phyloP scores from a whole-genome alignment of 1,139 yeast species.

The Hemisphaericaspora xylofermentans region DNA sequence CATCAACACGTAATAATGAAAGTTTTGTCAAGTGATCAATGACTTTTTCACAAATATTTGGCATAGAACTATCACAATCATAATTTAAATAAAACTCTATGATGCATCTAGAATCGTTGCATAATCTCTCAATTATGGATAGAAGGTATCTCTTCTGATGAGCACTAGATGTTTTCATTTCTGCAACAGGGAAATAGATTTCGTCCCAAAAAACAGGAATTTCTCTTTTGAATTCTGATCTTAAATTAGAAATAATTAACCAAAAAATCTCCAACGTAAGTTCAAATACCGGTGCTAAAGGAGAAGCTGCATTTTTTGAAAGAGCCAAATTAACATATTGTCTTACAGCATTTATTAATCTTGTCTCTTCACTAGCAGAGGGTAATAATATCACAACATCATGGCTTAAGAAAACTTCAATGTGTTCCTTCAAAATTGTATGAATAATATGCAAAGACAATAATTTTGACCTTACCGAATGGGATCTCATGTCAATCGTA shows the following conservation, averaged over 20 bases:
- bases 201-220: slow-evolving; percentile 92
- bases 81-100: slow-evolving; percentile 92
- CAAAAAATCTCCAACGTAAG: slow-evolving; percentile 90
- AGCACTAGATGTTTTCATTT: slow-evolving; percentile 84
- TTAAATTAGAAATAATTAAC: slow-evolving; percentile 77
- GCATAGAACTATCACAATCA: slow-evolving; percentile 85
- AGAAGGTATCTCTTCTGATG: slow-evolving; percentile 90
- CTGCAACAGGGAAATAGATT: slow-evolving; percentile 91
- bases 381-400: slow-evolving; percentile 60
- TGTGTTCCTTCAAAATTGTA: slow-evolving; percentile 80
- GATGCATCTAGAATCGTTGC: slow-evolving; percentile 85
- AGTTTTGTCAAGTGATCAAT: slow-evolving; percentile 75
- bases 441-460: slow-evolving; percentile 86
- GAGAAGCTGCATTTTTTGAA: slow-evolving; percentile 91
- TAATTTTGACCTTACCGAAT: slow-evolving; percentile 86
- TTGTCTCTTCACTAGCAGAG: slow-evolving; percentile 54
- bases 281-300: slow-evolving; percentile 89
- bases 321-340: slow-evolving; percentile 81
- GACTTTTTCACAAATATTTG: slow-evolving; percentile 81
- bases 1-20: slow-evolving; percentile 70
- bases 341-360: slow-evolving; percentile 76
- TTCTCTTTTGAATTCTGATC: slow-evolving; percentile 87
- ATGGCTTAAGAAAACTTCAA: slow-evolving; percentile 73
- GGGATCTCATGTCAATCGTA: slow-evolving; percentile 80
- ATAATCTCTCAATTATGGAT: slow-evolving; percentile 72